phyloP scores from a whole-genome alignment of 805 yeast genomes.

The Gaillardinia entomophila region DNA sequence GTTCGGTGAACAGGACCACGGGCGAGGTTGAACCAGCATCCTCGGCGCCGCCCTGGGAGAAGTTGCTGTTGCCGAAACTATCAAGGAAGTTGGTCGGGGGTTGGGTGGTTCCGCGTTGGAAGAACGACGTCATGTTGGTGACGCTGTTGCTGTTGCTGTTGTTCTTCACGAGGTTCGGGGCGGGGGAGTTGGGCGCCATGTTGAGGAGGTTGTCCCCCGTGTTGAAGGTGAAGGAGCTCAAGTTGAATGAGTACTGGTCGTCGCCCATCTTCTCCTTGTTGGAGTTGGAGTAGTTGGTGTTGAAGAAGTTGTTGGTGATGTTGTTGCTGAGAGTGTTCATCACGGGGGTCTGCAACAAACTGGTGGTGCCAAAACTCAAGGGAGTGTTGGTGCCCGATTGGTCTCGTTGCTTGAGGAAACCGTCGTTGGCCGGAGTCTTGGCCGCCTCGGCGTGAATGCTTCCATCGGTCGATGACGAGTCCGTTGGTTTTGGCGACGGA shows the following conservation, averaged over 20 bases:
- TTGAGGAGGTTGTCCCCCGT: constrained; percentile 7
- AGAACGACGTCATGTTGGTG: background rate
- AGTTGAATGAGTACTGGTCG: constrained; percentile 27
- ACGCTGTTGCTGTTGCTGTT: background rate
- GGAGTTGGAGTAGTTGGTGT: constrained; percentile 17
- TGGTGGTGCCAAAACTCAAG: background rate
- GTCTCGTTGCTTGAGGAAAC: background rate
- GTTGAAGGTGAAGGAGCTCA: constrained; percentile 30
- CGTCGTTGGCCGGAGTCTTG: background rate
- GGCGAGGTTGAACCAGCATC: constrained; percentile 1
- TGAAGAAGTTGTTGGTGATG: constrained; percentile 31
- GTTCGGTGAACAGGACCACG: background rate
- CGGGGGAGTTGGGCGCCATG: background rate
- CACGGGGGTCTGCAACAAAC: constrained; percentile 20
- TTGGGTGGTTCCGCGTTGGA: background rate
- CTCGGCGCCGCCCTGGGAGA: no score
- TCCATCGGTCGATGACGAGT: background rate
- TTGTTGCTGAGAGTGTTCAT: constrained; percentile 23
- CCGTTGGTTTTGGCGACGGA: background rate
- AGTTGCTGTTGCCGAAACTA: constrained; percentile 1
- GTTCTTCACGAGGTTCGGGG: background rate
- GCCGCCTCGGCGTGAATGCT: background rate
- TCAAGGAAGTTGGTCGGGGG: background rate
- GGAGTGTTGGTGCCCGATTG: background rate
- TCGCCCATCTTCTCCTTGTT: constrained; percentile 8